Evolutionary conservation across 495 filamentous ascomycete species (phyloP).

Genomic region (Penicillium samsonianum): DNA sequence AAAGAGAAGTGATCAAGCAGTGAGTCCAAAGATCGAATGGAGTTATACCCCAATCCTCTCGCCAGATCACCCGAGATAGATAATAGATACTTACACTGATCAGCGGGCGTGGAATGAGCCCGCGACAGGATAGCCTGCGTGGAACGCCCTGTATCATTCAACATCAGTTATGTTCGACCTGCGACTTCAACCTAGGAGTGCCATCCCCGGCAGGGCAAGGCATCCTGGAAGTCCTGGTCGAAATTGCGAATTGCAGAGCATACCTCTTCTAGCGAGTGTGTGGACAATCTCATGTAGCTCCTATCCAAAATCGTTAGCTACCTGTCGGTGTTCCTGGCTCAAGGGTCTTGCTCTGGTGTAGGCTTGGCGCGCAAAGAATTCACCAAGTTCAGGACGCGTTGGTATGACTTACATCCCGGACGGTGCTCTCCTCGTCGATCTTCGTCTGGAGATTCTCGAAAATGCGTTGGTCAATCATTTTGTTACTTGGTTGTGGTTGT

Average conservation of each 20-base stretch:
- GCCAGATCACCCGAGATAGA: not conserved
- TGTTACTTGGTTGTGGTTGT: slow-evolving; percentile 17
- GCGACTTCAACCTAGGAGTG: not conserved
- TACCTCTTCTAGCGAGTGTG: slow-evolving; percentile 71
- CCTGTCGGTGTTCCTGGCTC: slow-evolving; percentile 13
- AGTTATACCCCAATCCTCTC: not conserved
- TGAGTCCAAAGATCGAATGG: not conserved
- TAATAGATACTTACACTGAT: slow-evolving; percentile 61
- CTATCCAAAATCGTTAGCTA: slow-evolving; percentile 35
- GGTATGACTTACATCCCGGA: slow-evolving; percentile 66
- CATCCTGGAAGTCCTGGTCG: not conserved
- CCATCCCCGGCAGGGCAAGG: not conserved
- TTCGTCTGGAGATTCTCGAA: slow-evolving; percentile 86
- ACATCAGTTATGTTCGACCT: slow-evolving; percentile 11
- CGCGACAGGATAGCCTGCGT: slow-evolving; percentile 81
- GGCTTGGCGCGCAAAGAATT: slow-evolving; percentile 32
- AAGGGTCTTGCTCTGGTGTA: slow-evolving; percentile 15
- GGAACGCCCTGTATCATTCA: slow-evolving; percentile 48
- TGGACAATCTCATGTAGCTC: slow-evolving; percentile 80
- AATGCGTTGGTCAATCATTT: slow-evolving; percentile 74
- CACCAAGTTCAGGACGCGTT: slow-evolving; percentile 12
- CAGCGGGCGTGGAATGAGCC: slow-evolving; percentile 81
- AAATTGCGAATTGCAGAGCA: not conserved
- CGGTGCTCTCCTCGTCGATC: slow-evolving; percentile 80
- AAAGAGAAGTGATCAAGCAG: not conserved